Base-by-base conservation (phyloP, 2,329 filamentous ascomycete species). In the Penicillium sp. region DNA sequence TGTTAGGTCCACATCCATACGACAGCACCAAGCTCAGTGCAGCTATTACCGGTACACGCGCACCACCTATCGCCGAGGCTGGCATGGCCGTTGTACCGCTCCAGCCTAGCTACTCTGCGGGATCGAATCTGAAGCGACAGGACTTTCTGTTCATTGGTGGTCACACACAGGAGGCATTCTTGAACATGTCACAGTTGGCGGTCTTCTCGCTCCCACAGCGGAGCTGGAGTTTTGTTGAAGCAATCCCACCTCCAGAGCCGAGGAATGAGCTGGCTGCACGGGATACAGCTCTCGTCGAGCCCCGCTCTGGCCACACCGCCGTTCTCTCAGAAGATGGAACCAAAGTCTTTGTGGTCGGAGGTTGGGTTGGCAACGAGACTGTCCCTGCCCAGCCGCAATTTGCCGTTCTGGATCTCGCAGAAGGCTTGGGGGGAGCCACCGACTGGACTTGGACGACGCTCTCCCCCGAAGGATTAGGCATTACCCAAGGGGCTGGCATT, bases 131-230 rank as follows among this genome's bases (percentile, higher is more conserved):
- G 3, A 75, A 90, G 64, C 83, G 91, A 64, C 83, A 86, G 54
- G 84, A 85, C 59, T 92, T 89, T 57, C 81, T 95, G 11, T 72
- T 96, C 18, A 74, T 96, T 13, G 92, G 91, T 34, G 92, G 92
- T 0, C 90, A 96, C 65, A 95, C 90, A 0, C 77, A 82, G 58
- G 71, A 76, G 13, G 91, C 90, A 0, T 96, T 95, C 65, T 85
- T 96, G 72, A 95, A 96, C 67, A 96, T 95, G 86, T 95, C 89
- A 49, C 88, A 89, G 36, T 82, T 92, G 1, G 92, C 90, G 0
- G 75, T 96, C 1, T 95, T 91, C 77, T 91, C 84, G 46, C 75
- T 96, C 6, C 92, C 92, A 0, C 87, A 95, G 62, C 84, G 90
- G 63, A 85, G 81, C 45, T 97, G 92, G 92, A 86, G 82, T 25